Conservation (phyloP, 2,329 filamentous ascomycete species). For the Talaromyces sp. region DNA sequence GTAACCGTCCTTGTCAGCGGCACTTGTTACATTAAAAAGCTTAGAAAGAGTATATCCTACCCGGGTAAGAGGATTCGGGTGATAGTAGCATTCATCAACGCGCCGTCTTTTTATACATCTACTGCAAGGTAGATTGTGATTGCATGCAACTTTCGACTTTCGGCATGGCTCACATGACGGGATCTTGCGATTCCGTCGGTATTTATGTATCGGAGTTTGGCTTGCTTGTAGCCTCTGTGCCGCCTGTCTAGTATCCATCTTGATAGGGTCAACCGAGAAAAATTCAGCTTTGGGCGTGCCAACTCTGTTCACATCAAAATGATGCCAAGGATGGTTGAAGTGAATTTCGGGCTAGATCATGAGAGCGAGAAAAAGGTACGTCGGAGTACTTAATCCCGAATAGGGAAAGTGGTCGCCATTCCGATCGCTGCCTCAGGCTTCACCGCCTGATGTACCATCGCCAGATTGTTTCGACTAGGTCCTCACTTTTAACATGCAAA, state of each 20-base stretch:
- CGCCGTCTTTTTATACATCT: neutral
- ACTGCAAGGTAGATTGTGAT: neutral
- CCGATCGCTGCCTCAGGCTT: neutral
- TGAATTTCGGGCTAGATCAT: neutral
- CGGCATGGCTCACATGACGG: neutral
- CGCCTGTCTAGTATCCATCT: neutral
- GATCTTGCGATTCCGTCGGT: neutral
- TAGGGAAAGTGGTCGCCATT: neutral
- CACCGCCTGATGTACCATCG: neutral
- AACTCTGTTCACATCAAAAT: no score
- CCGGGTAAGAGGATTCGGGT: neutral
- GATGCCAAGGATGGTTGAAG: no score
- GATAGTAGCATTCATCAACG: neutral
- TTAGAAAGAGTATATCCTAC: neutral
- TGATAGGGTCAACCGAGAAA: neutral
- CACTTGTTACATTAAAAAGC: neutral
- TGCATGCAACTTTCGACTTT: neutral
- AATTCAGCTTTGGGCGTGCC: neutral
- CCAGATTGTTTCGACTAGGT: neutral
- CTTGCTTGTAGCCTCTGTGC: neutral
- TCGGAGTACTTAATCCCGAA: neutral
- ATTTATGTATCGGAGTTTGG: neutral
- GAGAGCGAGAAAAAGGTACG: neutral
- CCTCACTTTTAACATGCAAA: neutral
- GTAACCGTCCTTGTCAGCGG: neutral